Percentiles rank a stretch among this genome's conserved stretches.
These are phyloP conservation scores for Populus alba DNA, from an alignment of 345 rosid genomes.

Conservation along the genomic window DNA sequence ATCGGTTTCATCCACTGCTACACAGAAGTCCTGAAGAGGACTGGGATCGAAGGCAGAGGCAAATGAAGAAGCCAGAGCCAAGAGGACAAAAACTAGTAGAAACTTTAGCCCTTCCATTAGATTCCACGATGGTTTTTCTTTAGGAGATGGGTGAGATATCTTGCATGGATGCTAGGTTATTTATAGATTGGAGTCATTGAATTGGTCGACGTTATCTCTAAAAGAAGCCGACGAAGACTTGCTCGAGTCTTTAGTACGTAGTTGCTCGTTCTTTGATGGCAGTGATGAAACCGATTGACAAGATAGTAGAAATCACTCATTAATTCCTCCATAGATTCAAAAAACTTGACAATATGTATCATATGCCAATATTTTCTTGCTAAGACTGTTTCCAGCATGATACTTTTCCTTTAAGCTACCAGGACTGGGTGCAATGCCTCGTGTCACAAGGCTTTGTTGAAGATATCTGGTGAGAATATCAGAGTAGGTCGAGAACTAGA, in stretches of 20 bases:
- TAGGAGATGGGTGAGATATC: background rate
- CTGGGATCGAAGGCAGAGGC: slow-evolving; percentile 7
- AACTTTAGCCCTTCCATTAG: background rate
- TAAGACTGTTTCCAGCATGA: background rate
- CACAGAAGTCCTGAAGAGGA: slow-evolving; percentile 19
- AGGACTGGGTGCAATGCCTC: background rate
- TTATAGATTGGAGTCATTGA: background rate
- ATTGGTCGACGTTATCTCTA: background rate
- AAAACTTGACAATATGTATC: no score
- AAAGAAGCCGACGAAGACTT: no score
- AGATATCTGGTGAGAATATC: no score
- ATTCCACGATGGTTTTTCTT: background rate
- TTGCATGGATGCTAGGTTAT: background rate
- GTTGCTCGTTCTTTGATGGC: no score
- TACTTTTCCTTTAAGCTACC: background rate
- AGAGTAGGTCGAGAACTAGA: background rate
- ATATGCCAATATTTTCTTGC: background rate
- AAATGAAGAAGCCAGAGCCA: background rate
- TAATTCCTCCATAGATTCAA: no score
- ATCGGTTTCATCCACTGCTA: background rate
- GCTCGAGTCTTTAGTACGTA: no score
- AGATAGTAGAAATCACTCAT: no score
- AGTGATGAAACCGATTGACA: no score
- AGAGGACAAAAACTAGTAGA: background rate
- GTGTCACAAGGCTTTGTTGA: background rate